Evolutionary conservation across 495 filamentous ascomycete genomes (phyloP).

Genomic region (Penicillium diatomitis): DNA sequence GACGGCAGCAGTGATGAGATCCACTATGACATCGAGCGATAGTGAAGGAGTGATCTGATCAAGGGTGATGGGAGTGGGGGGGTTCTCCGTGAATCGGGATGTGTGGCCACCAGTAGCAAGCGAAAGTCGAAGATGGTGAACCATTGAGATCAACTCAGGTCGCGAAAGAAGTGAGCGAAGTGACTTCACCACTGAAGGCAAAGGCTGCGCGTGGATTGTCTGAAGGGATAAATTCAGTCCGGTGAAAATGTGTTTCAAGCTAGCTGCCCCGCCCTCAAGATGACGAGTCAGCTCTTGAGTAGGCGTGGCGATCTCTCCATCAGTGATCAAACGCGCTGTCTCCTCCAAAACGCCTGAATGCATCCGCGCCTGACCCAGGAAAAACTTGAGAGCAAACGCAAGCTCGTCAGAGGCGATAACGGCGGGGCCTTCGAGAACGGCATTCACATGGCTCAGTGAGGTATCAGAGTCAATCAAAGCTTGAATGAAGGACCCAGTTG

Average conservation of each 20-base stretch:
- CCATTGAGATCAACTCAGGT: constrained; percentile 60
- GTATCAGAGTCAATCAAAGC: constrained; percentile 52
- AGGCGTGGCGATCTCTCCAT: constrained; percentile 17
- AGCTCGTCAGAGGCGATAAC: constrained; percentile 39
- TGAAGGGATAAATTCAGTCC: constrained; percentile 42
- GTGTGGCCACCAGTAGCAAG: constrained; percentile 39
- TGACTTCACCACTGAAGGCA: constrained; percentile 43
- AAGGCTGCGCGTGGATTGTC: constrained; percentile 57
- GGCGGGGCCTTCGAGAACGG: constrained; percentile 37
- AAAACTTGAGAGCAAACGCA: constrained; percentile 28
- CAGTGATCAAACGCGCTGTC: constrained; percentile 22
- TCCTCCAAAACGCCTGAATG: constrained; percentile 26
- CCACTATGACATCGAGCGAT: constrained; percentile 46
- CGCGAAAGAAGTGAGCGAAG: constrained; percentile 57
- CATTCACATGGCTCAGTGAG: constrained; percentile 48
- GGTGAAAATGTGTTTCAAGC: constrained; percentile 27
- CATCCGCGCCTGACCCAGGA: constrained; percentile 29
- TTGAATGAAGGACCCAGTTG: constrained; percentile 49
- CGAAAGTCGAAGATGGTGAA: constrained; percentile 66
- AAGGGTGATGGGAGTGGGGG: constrained; percentile 38
- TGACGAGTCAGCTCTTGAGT: constrained; percentile 19
- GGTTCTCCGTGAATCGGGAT: constrained; percentile 34
- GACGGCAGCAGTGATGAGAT: constrained; percentile 64
- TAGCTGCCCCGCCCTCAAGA: constrained; percentile 14
- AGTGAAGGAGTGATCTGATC: constrained; percentile 42